Evolutionary conservation across 208 protist species (phyloP).

Genomic region (Lotmaria passim): DNA sequence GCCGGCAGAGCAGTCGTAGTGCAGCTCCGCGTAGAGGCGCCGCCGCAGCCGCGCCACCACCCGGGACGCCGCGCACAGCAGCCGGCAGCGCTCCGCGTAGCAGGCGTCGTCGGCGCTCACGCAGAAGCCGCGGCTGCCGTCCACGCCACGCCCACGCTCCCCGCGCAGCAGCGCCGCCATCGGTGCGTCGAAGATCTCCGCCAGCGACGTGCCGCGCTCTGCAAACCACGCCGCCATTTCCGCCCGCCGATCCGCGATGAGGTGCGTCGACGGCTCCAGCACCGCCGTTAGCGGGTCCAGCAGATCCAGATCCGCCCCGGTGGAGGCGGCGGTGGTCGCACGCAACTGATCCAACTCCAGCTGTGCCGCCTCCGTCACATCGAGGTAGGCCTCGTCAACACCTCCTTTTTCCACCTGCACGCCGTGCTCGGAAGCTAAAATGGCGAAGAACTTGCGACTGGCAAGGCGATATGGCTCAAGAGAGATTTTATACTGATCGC

Average conservation of each 20-base stretch:
- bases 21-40: slow-evolving; percentile 60
- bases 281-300: slow-evolving; percentile 51
- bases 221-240: slow-evolving; percentile 61
- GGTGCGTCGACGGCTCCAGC: slow-evolving; percentile 50
- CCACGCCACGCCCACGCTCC: slow-evolving; percentile 17
- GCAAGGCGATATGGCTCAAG: slow-evolving; percentile 87
- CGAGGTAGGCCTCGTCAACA: slow-evolving; percentile 90
- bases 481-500: slow-evolving; percentile 70
- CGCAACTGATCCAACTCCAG: slow-evolving; percentile 44
- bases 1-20: slow-evolving; percentile 87
- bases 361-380: slow-evolving; percentile 76
- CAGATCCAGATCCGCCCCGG: too few relatives aligned
- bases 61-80: slow-evolving; percentile 65
- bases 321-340: slow-evolving; percentile 9
- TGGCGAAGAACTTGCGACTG: slow-evolving; percentile 70
- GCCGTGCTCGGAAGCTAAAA: slow-evolving; percentile 55
- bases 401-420: slow-evolving; percentile 73
- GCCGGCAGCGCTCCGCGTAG: slow-evolving; percentile 48
- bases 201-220: slow-evolving; percentile 49
- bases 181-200: slow-evolving; percentile 55
- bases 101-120: slow-evolving; percentile 23
- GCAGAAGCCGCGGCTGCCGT: slow-evolving; percentile 43
- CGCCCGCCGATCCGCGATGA: slow-evolving; percentile 56
- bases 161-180: slow-evolving; percentile 55
- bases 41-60: slow-evolving; percentile 68